These are phyloP conservation scores for Alternaria angustiovoidea DNA, from an alignment of 2,329 filamentous ascomycete species.

Conservation along the genomic window DNA sequence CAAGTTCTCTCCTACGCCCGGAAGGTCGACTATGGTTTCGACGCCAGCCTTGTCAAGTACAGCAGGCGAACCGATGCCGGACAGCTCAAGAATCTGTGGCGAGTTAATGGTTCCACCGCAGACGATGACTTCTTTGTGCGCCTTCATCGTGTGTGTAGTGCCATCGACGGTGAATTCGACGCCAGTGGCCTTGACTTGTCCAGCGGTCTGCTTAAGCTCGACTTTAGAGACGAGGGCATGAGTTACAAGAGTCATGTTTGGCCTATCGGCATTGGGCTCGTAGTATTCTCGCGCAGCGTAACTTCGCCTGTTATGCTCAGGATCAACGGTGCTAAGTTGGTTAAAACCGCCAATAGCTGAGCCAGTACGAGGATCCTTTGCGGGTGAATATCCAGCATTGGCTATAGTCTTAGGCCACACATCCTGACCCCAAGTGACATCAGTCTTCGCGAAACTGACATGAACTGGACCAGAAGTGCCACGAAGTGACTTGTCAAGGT, in stretches of 20 bases:
- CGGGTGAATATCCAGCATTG: slow-evolving; percentile 33
- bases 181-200: slow-evolving; percentile 51
- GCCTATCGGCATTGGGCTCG: slow-evolving; percentile 45
- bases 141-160: slow-evolving; percentile 35
- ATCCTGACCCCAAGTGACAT: slow-evolving; percentile 33
- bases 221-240: slow-evolving; percentile 59
- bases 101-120: slow-evolving; percentile 39
- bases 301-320: slow-evolving; percentile 36
- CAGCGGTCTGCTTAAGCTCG: slow-evolving; percentile 52
- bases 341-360: slow-evolving; percentile 45
- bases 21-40: slow-evolving; percentile 37
- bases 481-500: slow-evolving; percentile 33
- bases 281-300: slow-evolving; percentile 51
- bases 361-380: slow-evolving; percentile 37
- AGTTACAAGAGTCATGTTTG: slow-evolving; percentile 59
- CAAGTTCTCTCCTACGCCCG: slow-evolving; percentile 47
- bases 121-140: slow-evolving; percentile 43
- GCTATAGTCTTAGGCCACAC: slow-evolving; percentile 39
- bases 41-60: slow-evolving; percentile 41
- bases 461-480: slow-evolving; percentile 38
- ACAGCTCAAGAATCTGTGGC: slow-evolving; percentile 45
- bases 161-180: slow-evolving; percentile 52
- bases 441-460: slow-evolving; percentile 34
- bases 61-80: slow-evolving; percentile 37
- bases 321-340: slow-evolving; percentile 38